Conservation (phyloP, 2,329 filamentous ascomycete genomes). For the Keithomyces neogunnii region DNA sequence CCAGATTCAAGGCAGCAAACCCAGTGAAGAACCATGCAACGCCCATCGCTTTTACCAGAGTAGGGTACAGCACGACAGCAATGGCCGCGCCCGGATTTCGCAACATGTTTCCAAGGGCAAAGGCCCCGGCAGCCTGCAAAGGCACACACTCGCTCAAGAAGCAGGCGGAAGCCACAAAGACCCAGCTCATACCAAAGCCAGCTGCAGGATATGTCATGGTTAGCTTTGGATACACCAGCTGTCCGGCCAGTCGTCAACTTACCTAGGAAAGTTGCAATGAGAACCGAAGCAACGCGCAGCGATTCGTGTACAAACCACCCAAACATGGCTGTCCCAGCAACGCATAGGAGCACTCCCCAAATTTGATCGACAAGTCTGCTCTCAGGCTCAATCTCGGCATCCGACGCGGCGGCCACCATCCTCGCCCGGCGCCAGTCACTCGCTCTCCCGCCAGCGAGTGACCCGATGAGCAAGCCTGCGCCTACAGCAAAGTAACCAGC, state of each 20-base stretch:
- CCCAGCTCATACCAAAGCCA: conserved; percentile 29
- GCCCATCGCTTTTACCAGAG: conserved; percentile 24
- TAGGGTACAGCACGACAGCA: conserved; percentile 25
- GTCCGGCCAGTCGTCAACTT: conserved; percentile 4
- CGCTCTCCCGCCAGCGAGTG: conserved; percentile 26
- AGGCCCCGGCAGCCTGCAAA: conserved; percentile 28
- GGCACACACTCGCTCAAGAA: conserved; percentile 32
- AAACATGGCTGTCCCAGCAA: conserved; percentile 29
- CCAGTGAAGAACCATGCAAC: conserved; percentile 32
- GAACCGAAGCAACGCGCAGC: conserved; percentile 19
- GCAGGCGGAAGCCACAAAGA: conserved; percentile 31
- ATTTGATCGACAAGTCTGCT: conserved; percentile 29
- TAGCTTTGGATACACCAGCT: not conserved
- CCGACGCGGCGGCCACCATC: conserved; percentile 7
- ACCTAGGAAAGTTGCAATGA: conserved; percentile 22
- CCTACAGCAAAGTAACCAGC: conserved; percentile 24
- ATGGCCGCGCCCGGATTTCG: conserved; percentile 31
- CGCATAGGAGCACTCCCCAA: conserved; percentile 27
- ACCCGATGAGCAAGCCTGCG: conserved; percentile 20
- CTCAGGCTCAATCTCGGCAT: conserved; percentile 23
- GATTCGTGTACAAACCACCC: conserved; percentile 27
- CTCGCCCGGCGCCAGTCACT: conserved; percentile 26
- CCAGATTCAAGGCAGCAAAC: conserved; percentile 22
- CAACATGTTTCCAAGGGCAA: conserved; percentile 30
- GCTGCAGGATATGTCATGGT: conserved; percentile 11